Evolutionary conservation across 2,329 filamentous ascomycete genomes (phyloP).

Genomic region (Stenocarpella maydis): DNA sequence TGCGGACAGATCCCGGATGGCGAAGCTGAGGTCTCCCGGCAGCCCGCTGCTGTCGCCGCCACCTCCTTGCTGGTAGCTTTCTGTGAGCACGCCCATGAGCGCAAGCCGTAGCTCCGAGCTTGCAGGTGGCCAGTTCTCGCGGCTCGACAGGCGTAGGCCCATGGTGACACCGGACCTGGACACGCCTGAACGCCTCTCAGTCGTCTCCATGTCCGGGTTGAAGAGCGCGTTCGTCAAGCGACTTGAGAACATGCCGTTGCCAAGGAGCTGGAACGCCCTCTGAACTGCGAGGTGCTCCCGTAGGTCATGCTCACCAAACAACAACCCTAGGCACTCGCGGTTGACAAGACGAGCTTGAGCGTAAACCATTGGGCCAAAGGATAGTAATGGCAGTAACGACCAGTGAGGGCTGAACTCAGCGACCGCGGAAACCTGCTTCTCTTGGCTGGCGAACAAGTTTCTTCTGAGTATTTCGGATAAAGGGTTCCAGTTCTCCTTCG

Average conservation of each 20-base stretch:
- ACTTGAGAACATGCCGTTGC: constrained; percentile 84
- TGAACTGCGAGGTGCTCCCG: constrained; percentile 78
- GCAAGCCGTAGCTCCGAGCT: constrained; percentile 92
- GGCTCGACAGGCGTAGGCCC: constrained; percentile 82
- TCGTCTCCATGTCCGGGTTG: constrained; percentile 80
- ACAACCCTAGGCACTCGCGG: constrained; percentile 74
- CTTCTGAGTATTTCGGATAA: constrained; percentile 52
- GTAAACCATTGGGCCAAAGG: constrained; percentile 76
- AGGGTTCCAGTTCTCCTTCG: constrained; percentile 43
- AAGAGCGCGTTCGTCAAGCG: constrained; percentile 85
- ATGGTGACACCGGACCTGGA: constrained; percentile 76
- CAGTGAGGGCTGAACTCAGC: constrained; percentile 59
- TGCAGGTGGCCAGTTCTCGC: constrained; percentile 90
- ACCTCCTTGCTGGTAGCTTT: constrained; percentile 65
- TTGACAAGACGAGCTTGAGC: constrained; percentile 82
- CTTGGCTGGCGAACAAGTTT: constrained; percentile 45
- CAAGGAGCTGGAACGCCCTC: constrained; percentile 81
- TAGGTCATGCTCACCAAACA: constrained; percentile 79
- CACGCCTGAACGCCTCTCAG: constrained; percentile 75
- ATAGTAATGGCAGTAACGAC: constrained; percentile 72
- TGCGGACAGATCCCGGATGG: constrained; percentile 79
- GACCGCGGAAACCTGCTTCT: constrained; percentile 15
- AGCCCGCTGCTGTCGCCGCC: constrained; percentile 48
- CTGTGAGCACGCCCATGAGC: constrained; percentile 83
- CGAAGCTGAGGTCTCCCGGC: constrained; percentile 80